Evolutionary conservation across 2,329 filamentous ascomycete genomes (phyloP).

Genomic region (Penicillium sp.): DNA sequence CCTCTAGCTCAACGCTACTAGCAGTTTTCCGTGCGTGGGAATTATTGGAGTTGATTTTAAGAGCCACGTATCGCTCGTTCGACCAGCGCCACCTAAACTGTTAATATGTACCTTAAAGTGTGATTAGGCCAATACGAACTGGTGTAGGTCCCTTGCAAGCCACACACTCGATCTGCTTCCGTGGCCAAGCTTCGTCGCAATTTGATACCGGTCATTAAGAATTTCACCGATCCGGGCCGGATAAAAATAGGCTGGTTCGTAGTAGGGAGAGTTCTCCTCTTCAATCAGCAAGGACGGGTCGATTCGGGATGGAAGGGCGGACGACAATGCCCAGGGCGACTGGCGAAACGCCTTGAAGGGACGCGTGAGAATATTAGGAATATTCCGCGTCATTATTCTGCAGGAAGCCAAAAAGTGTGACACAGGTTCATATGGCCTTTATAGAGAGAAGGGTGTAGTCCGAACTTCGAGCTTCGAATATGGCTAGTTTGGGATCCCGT

Average conservation of each 20-base stretch:
- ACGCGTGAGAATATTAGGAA: background rate
- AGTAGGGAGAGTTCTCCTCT: slow-evolving; percentile 20
- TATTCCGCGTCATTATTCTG: background rate
- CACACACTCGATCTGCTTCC: slow-evolving; percentile 24
- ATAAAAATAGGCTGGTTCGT: slow-evolving; percentile 17
- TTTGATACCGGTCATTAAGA: slow-evolving; percentile 21
- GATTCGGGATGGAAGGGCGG: slow-evolving; percentile 1
- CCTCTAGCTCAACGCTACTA: slow-evolving; percentile 25
- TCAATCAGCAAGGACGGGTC: slow-evolving; percentile 8
- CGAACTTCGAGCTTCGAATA: background rate
- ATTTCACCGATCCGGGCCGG: slow-evolving; percentile 21
- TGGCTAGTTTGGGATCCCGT: background rate
- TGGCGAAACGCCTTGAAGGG: background rate
- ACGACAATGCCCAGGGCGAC: slow-evolving; percentile 1
- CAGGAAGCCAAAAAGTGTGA: background rate
- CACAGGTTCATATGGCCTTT: background rate
- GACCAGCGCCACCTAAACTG: slow-evolving; percentile 24
- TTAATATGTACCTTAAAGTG: background rate
- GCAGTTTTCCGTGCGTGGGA: slow-evolving; percentile 5
- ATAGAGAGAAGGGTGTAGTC: background rate
- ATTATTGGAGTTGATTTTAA: slow-evolving; percentile 30
- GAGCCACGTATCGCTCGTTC: slow-evolving; percentile 29
- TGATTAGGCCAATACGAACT: slow-evolving; percentile 14
- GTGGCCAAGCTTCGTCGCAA: slow-evolving; percentile 24
- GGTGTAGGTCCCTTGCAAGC: slow-evolving; percentile 25